phyloP scores from a whole-genome alignment of 495 filamentous ascomycete genomes.

The Talaromyces proteolyticus region DNA sequence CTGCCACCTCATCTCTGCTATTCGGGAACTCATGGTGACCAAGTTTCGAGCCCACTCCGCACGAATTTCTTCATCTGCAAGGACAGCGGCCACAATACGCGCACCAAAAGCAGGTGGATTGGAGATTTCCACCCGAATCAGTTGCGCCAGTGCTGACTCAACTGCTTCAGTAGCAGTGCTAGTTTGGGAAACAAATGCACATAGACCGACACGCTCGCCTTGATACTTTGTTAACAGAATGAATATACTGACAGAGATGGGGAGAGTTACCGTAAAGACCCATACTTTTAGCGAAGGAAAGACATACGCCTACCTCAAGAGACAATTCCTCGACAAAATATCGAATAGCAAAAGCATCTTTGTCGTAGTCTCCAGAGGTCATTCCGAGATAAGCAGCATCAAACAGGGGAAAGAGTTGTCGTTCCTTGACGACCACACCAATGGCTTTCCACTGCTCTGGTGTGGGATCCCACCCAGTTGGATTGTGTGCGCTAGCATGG shows the following conservation, averaged over 20 bases:
- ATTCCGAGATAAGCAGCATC: slow-evolving; percentile 42
- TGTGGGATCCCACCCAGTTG: slow-evolving; percentile 36
- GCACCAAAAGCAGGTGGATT: slow-evolving; percentile 19
- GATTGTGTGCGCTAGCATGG: slow-evolving; percentile 33
- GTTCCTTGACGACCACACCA: slow-evolving; percentile 19
- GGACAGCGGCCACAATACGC: slow-evolving; percentile 16
- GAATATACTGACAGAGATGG: no score
- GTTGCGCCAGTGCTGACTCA: slow-evolving; percentile 3
- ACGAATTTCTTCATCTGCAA: slow-evolving; percentile 10
- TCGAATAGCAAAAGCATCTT: slow-evolving; percentile 38
- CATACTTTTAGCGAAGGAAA: slow-evolving; percentile 43
- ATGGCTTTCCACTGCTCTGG: slow-evolving; percentile 36
- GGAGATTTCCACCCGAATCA: slow-evolving; percentile 15
- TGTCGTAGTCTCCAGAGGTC: slow-evolving; percentile 29
- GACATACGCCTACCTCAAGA: slow-evolving; percentile 23
- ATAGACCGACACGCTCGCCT: slow-evolving; percentile 10
- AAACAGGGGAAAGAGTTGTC: slow-evolving; percentile 34
- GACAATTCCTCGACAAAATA: slow-evolving; percentile 23
- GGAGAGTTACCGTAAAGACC: slow-evolving; percentile 47
- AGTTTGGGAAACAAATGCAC: slow-evolving; percentile 11
- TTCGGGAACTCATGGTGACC: slow-evolving; percentile 15
- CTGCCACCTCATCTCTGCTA: slow-evolving; percentile 12
- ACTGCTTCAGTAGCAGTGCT: neutral
- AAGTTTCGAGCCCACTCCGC: slow-evolving; percentile 19
- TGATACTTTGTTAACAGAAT: no score